Percentiles rank a stretch among this genome's conserved stretches.
Conservation (phyloP, 1,284 basidiomycete species). For the Marasmius oreades region DNA sequence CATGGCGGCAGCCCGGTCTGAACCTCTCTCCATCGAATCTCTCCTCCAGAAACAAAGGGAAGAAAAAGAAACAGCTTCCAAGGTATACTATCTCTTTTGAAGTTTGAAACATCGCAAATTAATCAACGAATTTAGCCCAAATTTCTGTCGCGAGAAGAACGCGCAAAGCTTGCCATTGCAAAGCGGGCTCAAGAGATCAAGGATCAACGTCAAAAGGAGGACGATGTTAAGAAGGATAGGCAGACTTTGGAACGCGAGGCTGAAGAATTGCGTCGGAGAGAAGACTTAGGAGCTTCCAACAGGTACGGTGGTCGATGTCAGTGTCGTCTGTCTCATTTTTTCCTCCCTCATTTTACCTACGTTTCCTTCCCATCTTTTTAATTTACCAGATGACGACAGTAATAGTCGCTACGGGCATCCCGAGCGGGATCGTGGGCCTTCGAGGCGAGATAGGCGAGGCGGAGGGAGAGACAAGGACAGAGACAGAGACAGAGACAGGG, state of each 20-base stretch:
- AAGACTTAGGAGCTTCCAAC: constrained; percentile 30
- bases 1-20: constrained; percentile 27
- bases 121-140: constrained; percentile 58
- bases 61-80: constrained; percentile 86
- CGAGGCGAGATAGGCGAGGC: background rate
- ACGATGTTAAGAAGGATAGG: constrained; percentile 53
- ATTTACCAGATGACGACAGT: constrained; percentile 53
- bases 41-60: constrained; percentile 82
- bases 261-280: constrained; percentile 55
- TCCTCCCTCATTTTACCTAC: background rate
- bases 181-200: constrained; percentile 79
- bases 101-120: constrained; percentile 5
- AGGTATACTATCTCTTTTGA: constrained; percentile 42
- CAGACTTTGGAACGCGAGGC: constrained; percentile 74
- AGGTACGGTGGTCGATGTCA: constrained; percentile 34
- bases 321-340: background rate
- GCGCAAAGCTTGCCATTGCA: constrained; percentile 83
- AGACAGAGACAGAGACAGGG: constrained; percentile 28
- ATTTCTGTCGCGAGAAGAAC: constrained; percentile 86
- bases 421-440: constrained; percentile 42
- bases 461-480: background rate
- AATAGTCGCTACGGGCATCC: constrained; percentile 41
- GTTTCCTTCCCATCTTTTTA: constrained; percentile 13
- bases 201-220: constrained; percentile 62
- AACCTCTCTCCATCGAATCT: constrained; percentile 81